Percentiles rank a stretch among this genome's conserved stretches.
phyloP scores from a whole-genome alignment of 805 yeast genomes.

The Kuraishia floccosa region DNA sequence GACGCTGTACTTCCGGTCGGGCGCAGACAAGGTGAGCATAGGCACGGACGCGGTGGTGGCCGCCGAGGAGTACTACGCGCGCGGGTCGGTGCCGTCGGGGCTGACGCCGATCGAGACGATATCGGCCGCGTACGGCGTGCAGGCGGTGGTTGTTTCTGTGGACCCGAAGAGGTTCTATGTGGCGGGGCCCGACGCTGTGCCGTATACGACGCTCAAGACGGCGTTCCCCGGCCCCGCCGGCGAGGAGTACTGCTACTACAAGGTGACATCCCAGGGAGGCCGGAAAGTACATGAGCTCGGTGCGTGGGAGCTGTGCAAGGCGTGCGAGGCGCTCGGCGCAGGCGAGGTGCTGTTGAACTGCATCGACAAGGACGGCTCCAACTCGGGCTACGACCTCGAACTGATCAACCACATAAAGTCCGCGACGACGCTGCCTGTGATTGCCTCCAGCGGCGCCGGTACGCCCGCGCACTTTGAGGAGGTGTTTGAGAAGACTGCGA shows the following conservation, averaged over 20 bases:
- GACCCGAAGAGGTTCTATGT: slow-evolving; percentile 90
- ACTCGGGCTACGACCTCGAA: slow-evolving; percentile 88
- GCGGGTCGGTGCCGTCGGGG: slow-evolving; percentile 52
- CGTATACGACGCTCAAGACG: slow-evolving; percentile 56
- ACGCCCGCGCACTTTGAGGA: slow-evolving; percentile 82
- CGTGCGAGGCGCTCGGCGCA: slow-evolving; percentile 90
- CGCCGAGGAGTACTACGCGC: slow-evolving; percentile 69
- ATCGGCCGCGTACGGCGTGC: slow-evolving; percentile 85
- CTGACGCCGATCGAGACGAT: slow-evolving; percentile 87
- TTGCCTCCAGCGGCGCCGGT: slow-evolving; percentile 98
- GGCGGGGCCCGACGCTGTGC: slow-evolving; percentile 42
- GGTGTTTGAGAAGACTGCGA: slow-evolving; percentile 69
- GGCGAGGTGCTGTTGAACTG: slow-evolving; percentile 92
- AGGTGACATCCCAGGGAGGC: slow-evolving; percentile 95
- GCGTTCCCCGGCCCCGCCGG: slow-evolving; percentile 73
- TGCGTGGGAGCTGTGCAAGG: slow-evolving; percentile 78
- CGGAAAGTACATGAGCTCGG: slow-evolving; percentile 82
- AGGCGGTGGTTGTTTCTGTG: slow-evolving; percentile 97
- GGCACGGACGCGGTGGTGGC: slow-evolving; percentile 96
- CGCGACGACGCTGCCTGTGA: slow-evolving; percentile 81
- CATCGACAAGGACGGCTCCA: slow-evolving; percentile 95
- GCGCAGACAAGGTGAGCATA: slow-evolving; percentile 96
- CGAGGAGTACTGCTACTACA: slow-evolving; percentile 84
- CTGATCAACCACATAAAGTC: slow-evolving; percentile 66
- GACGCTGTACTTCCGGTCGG: slow-evolving; percentile 81